phyloP scores from a whole-genome alignment of 1,284 basidiomycete species.

The Ustilago hordei region DNA sequence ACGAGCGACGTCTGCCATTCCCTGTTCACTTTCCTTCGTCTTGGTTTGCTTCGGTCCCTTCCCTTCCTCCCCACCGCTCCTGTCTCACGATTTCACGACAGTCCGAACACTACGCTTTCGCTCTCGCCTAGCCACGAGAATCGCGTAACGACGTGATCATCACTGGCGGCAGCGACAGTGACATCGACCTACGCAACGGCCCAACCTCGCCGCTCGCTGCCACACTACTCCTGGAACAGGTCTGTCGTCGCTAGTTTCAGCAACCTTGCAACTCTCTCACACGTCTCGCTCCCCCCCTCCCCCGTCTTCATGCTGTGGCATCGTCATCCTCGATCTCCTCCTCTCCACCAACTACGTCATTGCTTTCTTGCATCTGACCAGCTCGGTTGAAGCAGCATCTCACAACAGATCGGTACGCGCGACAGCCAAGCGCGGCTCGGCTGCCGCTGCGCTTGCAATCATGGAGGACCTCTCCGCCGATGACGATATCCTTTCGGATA shows the following conservation, averaged over 20 bases:
- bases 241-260: background rate
- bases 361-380: slow-evolving; percentile 10
- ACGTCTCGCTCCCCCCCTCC: background rate
- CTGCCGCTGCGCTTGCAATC: slow-evolving; percentile 34
- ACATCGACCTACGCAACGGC: background rate
- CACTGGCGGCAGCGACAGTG: background rate
- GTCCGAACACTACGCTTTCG: background rate
- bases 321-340: slow-evolving; percentile 19
- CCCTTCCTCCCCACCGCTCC: background rate
- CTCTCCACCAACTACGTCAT: background rate
- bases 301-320: slow-evolving; percentile 42
- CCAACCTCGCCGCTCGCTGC: background rate
- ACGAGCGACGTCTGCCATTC: background rate
- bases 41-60: background rate
- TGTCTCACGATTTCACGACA: background rate
- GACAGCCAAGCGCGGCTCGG: slow-evolving; percentile 38
- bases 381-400: slow-evolving; percentile 23
- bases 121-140: background rate
- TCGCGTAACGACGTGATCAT: background rate
- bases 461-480: slow-evolving; percentile 69
- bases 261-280: background rate
- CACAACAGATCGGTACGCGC: slow-evolving; percentile 19
- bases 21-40: background rate
- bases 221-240: background rate
- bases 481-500: slow-evolving; percentile 68